Percentiles rank a stretch among this genome's conserved stretches.
Conservation (phyloP, 1,139 yeast species). For the Hansenula sp. region DNA sequence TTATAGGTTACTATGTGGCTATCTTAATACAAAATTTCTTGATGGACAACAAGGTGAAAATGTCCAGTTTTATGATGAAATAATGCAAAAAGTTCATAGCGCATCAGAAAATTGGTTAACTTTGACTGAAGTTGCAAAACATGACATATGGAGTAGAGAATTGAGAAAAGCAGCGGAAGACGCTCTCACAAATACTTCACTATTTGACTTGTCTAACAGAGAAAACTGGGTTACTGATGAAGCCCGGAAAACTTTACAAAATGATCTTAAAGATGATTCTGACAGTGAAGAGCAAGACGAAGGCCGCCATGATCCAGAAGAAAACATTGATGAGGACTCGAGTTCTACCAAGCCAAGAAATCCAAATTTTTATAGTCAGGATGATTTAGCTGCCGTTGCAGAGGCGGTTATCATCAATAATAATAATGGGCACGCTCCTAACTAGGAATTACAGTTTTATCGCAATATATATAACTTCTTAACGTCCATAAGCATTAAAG, state of each 20-base stretch:
- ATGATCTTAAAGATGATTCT: slow-evolving; percentile 3
- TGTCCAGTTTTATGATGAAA: slow-evolving; percentile 13
- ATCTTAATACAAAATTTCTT: slow-evolving; percentile 20
- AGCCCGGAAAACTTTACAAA: slow-evolving; percentile 24
- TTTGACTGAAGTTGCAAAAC: slow-evolving; percentile 28
- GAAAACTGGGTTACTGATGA: slow-evolving; percentile 34
- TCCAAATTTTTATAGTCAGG: slow-evolving; percentile 14
- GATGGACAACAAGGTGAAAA: slow-evolving; percentile 7
- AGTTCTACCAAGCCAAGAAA: neutral
- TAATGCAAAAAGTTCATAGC: slow-evolving; percentile 30
- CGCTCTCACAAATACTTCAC: slow-evolving; percentile 33
- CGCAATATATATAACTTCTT: neutral
- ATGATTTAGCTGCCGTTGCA: slow-evolving; percentile 21
- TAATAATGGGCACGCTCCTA: neutral
- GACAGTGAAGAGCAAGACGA: slow-evolving; percentile 3
- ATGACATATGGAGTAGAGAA: slow-evolving; percentile 40
- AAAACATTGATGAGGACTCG: slow-evolving; percentile 2
- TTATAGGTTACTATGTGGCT: slow-evolving; percentile 26
- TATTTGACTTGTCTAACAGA: slow-evolving; percentile 38
- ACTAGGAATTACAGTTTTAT: too few species aligned
- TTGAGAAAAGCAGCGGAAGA: slow-evolving; percentile 40
- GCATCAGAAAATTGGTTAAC: slow-evolving; percentile 43
- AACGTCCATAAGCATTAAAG: neutral
- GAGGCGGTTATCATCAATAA: slow-evolving; percentile 18
- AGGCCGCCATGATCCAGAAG: slow-evolving; percentile 3